Evolutionary conservation across 306 rosid genomes (phyloP), one percentile per base, ranked within the genome.

Genomic region (Prunus persica): DNA sequence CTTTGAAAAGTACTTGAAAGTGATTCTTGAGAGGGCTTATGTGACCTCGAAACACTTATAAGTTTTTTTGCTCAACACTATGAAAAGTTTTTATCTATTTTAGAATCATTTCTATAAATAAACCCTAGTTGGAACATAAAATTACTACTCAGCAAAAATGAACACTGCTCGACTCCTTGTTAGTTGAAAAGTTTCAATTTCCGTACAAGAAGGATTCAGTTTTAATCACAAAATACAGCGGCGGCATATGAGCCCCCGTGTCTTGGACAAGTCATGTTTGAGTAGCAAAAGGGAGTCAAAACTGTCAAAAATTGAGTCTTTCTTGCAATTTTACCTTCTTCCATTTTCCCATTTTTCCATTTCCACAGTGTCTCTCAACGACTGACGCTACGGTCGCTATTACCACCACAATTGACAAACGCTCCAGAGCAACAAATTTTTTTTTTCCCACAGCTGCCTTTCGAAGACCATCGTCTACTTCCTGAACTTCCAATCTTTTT

Each of bases 21-120:
- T 38, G 2, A 1, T 38, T 38, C 9, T 38, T 38, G 43, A 38
- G 8, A 7, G 2, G 43, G 2, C 9, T 0, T 38, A 38, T 38
- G 2, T 6, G 9, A 38, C 43, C 0, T 7, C 8, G 2, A 38
- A 38, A 6, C 2, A 38, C 9, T 38, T 38, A 38, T 0, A 38
- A 38, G 0, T 38, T 38, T 38, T 7, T 38, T 0, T 38, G 43
- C 2, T 7, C 8, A 38, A 38, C 0, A 0, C 43, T 6, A 38
- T 38, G 43, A 38, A 7, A 38, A 38, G 43, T 7, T 38, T 38
- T 7, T 38, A 7, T 0, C 0, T 1, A 38, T 38, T 7, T 38
- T 38, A 38, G 8, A 7, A 38, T 6, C 2, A 32, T 38, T 38
- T 0, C 0, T 1, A 38, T 1, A 38, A 38, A 38, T 0, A 38